These are phyloP conservation scores for Vaccinium vitisidaea DNA, from an alignment of 148 eudicot genomes.

Conservation along the genomic window DNA sequence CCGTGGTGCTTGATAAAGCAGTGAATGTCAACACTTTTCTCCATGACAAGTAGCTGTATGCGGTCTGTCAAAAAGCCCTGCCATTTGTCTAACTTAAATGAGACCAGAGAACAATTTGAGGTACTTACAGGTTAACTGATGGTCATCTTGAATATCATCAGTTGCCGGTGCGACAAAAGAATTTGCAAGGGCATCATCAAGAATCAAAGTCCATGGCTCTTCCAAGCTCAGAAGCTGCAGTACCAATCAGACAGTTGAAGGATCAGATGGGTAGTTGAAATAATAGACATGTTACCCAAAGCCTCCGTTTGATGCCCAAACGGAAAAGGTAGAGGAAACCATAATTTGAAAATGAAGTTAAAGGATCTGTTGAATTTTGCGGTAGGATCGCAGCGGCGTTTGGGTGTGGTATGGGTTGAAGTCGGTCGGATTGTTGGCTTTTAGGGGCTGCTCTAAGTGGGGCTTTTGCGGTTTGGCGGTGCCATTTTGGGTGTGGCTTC, in stretches of 20 bases:
- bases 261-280: neutral
- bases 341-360: neutral
- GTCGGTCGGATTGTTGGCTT: too few relatives aligned
- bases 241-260: conserved; percentile 7
- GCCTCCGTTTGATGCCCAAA: neutral
- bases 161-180: conserved; percentile 88
- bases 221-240: conserved; percentile 70
- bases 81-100: neutral
- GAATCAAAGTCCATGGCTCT: conserved; percentile 80
- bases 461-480: too few relatives aligned
- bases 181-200: conserved; percentile 91
- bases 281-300: neutral
- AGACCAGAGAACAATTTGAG: neutral
- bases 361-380: too few relatives aligned
- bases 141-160: conserved; percentile 71
- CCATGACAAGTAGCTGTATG: neutral
- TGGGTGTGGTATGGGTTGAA: too few relatives aligned
- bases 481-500: too few relatives aligned
- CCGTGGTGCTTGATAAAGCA: neutral
- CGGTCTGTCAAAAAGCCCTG: neutral
- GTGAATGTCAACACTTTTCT: neutral
- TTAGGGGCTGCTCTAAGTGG: too few relatives aligned
- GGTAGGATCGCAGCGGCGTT: too few relatives aligned
- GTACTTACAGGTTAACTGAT: conserved; percentile 70
- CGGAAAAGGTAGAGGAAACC: neutral